Base-by-base conservation (phyloP, 768 basidiomycete genomes). In the Lactarius psammicola region DNA sequence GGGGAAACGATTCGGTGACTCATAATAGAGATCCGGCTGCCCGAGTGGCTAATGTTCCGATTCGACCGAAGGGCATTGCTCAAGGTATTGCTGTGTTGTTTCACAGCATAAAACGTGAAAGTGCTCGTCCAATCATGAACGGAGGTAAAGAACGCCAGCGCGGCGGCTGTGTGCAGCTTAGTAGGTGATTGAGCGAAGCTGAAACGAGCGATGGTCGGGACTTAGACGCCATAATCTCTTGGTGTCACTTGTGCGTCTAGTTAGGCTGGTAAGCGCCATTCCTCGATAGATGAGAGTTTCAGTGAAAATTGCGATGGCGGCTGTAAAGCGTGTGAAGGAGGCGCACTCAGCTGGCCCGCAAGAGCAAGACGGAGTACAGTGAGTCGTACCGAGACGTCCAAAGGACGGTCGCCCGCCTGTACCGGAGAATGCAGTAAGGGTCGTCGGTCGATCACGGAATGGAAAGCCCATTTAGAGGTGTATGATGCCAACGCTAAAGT, bases 361-460 rank as follows among this genome's bases (percentile, higher is more conserved):
- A 15, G 49, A 26, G 46, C 23, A 49, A 49, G 23, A 49, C 46
- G 23, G 46, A 15, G 42, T 18, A 18, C 6, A 18, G 42, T 23
- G 61, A 40, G 23, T 54, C 62, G 62, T 28, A 28, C 26, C 30
- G 20, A 38, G 34, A 46, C 20, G 57, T 30, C 10, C 40, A 42
- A 36, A 28, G 53, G 3, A 40, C 38, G 46, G 11, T 18, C 28
- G 55, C 34, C 62, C 62, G 62, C 13, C 20, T 23, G 46, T 17
- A 46, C 40, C 62, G 62, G 62, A 63, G 26, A 57, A 63, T 63
- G 44, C 23, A 18, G 56, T 63, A 63, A 63, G 44, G 20, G 55
- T 8, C 7, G 15, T 44, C 5, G 30, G 62, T 46, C 42, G 62
- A 56, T 63, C 62, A 28, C 54, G 55, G 42, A 63, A 51, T 30